Conservation (phyloP, 495 filamentous ascomycete genomes). For the Cairneyella variabilis region DNA sequence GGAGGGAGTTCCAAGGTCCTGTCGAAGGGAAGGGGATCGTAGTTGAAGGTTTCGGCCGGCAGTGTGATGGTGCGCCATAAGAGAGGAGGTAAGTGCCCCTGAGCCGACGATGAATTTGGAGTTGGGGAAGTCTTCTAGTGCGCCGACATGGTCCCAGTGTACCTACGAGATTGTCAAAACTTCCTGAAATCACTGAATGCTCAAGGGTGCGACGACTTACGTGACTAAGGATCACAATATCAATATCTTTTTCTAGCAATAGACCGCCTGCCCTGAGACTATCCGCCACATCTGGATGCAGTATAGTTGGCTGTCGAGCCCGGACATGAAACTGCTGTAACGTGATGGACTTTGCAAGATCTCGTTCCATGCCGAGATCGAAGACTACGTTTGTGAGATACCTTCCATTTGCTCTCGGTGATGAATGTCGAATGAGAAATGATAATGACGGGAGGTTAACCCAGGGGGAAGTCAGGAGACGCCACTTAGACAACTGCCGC, state of each 20-base stretch:
- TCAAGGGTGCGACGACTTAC: too few species aligned
- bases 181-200: too few species aligned
- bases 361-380: slow-evolving; percentile 44
- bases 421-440: slow-evolving; percentile 31
- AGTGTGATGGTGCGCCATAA: slow-evolving; percentile 17
- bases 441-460: slow-evolving; percentile 37
- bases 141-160: slow-evolving; percentile 53
- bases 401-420: neutral
- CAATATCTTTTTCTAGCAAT: slow-evolving; percentile 28
- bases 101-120: slow-evolving; percentile 43
- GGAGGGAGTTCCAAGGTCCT: slow-evolving; percentile 4
- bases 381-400: slow-evolving; percentile 36
- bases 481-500: too few species aligned
- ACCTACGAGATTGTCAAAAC: too few species aligned
- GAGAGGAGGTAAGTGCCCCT: slow-evolving; percentile 38
- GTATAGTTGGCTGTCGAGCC: slow-evolving; percentile 34
- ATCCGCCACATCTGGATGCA: slow-evolving; percentile 34
- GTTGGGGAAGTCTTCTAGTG: slow-evolving; percentile 38
- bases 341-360: slow-evolving; percentile 34
- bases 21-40: neutral
- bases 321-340: slow-evolving; percentile 36
- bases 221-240: slow-evolving; percentile 44
- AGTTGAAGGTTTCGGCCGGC: slow-evolving; percentile 1
- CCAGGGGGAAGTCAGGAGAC: too few species aligned
- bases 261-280: slow-evolving; percentile 32